These are phyloP conservation scores for Alternaria metachromatica DNA, from an alignment of 2,329 filamentous ascomycete species.

Conservation along the genomic window DNA sequence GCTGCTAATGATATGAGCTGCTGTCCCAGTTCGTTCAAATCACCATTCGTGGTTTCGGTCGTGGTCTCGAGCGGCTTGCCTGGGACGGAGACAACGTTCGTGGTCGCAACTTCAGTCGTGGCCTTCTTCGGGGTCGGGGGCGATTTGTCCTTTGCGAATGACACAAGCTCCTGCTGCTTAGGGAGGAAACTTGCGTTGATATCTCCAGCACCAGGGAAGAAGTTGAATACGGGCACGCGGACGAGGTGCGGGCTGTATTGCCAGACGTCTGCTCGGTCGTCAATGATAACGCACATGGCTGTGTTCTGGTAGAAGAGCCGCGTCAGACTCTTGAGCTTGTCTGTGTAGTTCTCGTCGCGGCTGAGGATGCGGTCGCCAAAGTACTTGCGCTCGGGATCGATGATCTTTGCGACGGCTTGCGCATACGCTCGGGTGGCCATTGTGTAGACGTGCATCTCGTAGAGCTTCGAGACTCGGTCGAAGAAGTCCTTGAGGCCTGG, in stretches of 20 bases:
- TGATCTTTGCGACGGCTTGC: constrained; percentile 86
- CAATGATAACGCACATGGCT: constrained; percentile 99
- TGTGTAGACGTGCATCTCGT: constrained; percentile 97
- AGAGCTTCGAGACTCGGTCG: constrained; percentile 76
- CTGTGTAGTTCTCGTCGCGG: constrained; percentile 93
- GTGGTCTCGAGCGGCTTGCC: constrained; percentile 30
- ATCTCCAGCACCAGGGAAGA: constrained; percentile 97
- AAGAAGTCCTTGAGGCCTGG: constrained; percentile 85
- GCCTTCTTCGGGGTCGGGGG: constrained; percentile 22
- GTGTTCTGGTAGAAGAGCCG: constrained; percentile 95
- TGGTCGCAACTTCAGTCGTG: constrained; percentile 21
- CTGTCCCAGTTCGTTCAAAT: constrained; percentile 71
- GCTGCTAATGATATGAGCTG: constrained; percentile 77
- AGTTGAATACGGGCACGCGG: constrained; percentile 94
- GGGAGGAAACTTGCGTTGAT: constrained; percentile 98
- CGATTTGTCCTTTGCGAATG: constrained; percentile 30
- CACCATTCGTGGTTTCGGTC: constrained; percentile 47
- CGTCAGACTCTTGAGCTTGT: constrained; percentile 87
- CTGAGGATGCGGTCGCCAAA: constrained; percentile 96
- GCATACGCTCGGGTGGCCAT: constrained; percentile 99
- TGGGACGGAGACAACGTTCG: constrained; percentile 24
- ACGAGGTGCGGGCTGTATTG: constrained; percentile 90
- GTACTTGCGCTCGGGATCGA: constrained; percentile 86
- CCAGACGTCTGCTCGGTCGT: constrained; percentile 97
- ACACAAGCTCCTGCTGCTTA: constrained; percentile 62